Base-by-base conservation (phyloP, 2,329 filamentous ascomycete genomes). In the Penicillium frequentans region DNA sequence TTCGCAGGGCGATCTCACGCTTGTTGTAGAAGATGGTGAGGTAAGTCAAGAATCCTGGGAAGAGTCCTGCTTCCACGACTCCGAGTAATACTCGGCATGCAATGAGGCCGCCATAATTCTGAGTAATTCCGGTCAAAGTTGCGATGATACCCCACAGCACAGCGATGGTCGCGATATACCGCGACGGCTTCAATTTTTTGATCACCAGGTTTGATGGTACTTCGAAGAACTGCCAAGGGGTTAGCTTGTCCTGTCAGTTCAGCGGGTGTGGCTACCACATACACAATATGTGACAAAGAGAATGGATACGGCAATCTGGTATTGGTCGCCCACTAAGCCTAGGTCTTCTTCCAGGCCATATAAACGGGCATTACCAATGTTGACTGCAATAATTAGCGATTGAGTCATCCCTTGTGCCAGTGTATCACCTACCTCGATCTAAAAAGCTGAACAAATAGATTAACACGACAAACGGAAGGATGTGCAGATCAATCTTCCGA, bases 21-120 rank as follows among this genome's bases (percentile, higher is more conserved):
- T 88, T 89, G 47, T 85, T 89, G 75, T 92, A 92, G 78, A 90
- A 91, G 62, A 91, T 83, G 0, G 89, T 91, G 19, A 92, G 79
- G 64, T 90, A 90, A 5, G 84, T 86, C 62, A 89, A 74, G n/a
- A 77, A 63, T 0, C 88, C 88, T 0, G 89, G 88, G 62, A 90
- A 90, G 0, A 90, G 75, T 0, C 88, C 88, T 0, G 87, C 87
- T 73, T 90, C 88, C 39, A 90, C 81, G 7, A 82, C 78, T 5
- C 89, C 89, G 0, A 92, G 82, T 14, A 91, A 75, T 0, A 92
- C 68, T 5, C 89, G 86, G 61, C 86, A 87, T 6, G 83, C 88
- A n/a, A 92, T 75, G 4, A 93, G 77, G 2, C 83, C 80, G 44
- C 79, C 84, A 67, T 87, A 91, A 59, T 79, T 86, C 42, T 87